A percentile compares a stretch with the other conserved stretches of the same genome.
phyloP scores from a whole-genome alignment of 805 yeast genomes.

The Saccharomyces eubayanus region DNA sequence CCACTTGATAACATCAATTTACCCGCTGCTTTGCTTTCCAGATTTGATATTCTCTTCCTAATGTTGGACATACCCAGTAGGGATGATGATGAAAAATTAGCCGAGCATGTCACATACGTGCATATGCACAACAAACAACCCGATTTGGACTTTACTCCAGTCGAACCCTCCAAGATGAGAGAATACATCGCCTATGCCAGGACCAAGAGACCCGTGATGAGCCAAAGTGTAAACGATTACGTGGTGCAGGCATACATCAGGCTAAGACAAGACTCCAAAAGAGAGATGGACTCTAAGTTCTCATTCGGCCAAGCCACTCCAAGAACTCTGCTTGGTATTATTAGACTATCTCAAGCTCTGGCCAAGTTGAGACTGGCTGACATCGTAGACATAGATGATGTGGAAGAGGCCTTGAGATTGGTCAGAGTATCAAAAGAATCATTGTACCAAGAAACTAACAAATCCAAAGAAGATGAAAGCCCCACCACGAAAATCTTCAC shows the following conservation, averaged over 20 bases:
- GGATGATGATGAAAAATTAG: constrained; percentile 76
- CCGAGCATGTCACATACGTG: constrained; percentile 89
- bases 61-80: constrained; percentile 76
- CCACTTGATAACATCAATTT: constrained; percentile 93
- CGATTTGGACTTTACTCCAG: constrained; percentile 59
- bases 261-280: constrained; percentile 86
- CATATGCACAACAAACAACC: constrained; percentile 93
- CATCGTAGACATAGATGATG: constrained; percentile 66
- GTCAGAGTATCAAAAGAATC: constrained; percentile 82
- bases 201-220: constrained; percentile 74
- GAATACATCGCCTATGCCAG: constrained; percentile 85
- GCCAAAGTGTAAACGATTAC: constrained; percentile 75
- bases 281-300: constrained; percentile 59
- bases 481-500: constrained; percentile 63
- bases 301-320: constrained; percentile 92
- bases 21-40: constrained; percentile 91
- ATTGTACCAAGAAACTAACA: constrained; percentile 46
- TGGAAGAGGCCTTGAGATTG: constrained; percentile 89
- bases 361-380: constrained; percentile 82
- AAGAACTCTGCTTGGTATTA: constrained; percentile 82
- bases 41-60: constrained; percentile 85
- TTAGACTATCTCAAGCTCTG: constrained; percentile 89
- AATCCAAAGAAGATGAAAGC: constrained; percentile 51
- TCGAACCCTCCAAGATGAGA: constrained; percentile 72
- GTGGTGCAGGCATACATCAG: constrained; percentile 80